A percentile compares a stretch with the other conserved stretches of the same genome.
Conservation (phyloP, 225 moss, liverwort and hornwort species). For the Sphagnum contortum region DNA sequence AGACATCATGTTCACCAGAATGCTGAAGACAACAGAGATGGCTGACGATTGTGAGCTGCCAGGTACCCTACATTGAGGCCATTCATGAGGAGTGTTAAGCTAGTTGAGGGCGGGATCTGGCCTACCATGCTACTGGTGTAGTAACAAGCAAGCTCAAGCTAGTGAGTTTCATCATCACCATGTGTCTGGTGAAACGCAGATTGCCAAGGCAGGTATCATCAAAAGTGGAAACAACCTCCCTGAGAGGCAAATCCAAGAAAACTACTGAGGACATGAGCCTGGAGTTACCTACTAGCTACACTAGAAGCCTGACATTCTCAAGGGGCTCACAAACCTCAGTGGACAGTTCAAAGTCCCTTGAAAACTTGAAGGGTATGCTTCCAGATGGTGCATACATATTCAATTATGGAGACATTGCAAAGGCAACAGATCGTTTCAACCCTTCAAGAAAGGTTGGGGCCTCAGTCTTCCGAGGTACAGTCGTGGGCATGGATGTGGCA, state of each 20-base stretch:
- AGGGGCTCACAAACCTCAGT: slow-evolving; percentile 38
- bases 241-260: slow-evolving; percentile 12
- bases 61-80: too few relatives aligned
- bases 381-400: slow-evolving; percentile 71
- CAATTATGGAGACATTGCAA: slow-evolving; percentile 58
- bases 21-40: too few relatives aligned
- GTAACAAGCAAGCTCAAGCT: too few relatives aligned
- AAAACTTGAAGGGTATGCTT: slow-evolving; percentile 51
- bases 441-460: slow-evolving; percentile 39
- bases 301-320: slow-evolving; percentile 21
- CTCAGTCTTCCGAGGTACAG: slow-evolving; percentile 55
- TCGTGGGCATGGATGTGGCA: slow-evolving; percentile 41
- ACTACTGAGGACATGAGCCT: slow-evolving; percentile 34
- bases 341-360: slow-evolving; percentile 38
- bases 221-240: slow-evolving; percentile 9
- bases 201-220: slow-evolving; percentile 18
- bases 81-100: too few relatives aligned
- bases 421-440: slow-evolving; percentile 75
- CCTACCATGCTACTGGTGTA: too few relatives aligned
- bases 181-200: slow-evolving; percentile 40
- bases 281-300: slow-evolving; percentile 34
- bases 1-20: too few relatives aligned
- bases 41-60: too few relatives aligned
- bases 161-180: slow-evolving; percentile 4
- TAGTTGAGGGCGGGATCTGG: too few relatives aligned